These are phyloP conservation scores for Begonia fuchsioides DNA, from an alignment of 306 rosid genomes.

Conservation along the genomic window DNA sequence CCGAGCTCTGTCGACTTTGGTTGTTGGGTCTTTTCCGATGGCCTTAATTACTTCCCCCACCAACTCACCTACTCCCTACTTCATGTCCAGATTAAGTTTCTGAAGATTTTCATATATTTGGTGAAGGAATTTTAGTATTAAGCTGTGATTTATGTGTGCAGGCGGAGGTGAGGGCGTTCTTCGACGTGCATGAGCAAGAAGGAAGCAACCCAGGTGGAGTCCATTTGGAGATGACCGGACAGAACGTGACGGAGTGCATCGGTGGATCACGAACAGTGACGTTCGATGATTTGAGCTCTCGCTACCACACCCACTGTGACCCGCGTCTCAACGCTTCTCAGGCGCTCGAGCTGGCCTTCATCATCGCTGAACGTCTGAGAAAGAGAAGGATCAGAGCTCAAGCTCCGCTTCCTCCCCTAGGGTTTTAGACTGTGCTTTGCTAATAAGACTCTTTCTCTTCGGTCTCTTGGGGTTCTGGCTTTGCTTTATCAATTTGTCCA, in stretches of 20 bases:
- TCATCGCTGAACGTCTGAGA: constrained; percentile 84
- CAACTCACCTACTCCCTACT: no score
- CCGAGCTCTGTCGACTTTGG: no score
- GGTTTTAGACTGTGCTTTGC: constrained; percentile 19
- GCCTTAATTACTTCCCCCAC: no score
- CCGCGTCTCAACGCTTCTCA: constrained; percentile 96
- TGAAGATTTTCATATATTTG: no score
- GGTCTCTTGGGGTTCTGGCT: no score
- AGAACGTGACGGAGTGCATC: constrained; percentile 96
- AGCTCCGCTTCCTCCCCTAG: constrained; percentile 20
- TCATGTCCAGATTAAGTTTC: no score
- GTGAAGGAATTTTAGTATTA: no score
- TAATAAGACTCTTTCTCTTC: constrained; percentile 1
- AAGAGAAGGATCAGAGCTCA: constrained; percentile 71
- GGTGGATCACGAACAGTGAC: constrained; percentile 95
- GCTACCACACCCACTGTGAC: constrained; percentile 99
- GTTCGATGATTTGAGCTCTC: constrained; percentile 80
- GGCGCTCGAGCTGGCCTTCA: constrained; percentile 93
- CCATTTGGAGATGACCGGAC: constrained; percentile 97
- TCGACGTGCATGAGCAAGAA: constrained; percentile 97
- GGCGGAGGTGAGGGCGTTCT: constrained; percentile 98
- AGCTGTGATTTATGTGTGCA: constrained; percentile 10
- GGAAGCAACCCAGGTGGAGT: constrained; percentile 97
- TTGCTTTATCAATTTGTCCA: no score
- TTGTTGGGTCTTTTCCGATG: no score